These are phyloP conservation scores for Daedaleopsis nitida DNA, from an alignment of 768 basidiomycete genomes.

Conservation along the genomic window DNA sequence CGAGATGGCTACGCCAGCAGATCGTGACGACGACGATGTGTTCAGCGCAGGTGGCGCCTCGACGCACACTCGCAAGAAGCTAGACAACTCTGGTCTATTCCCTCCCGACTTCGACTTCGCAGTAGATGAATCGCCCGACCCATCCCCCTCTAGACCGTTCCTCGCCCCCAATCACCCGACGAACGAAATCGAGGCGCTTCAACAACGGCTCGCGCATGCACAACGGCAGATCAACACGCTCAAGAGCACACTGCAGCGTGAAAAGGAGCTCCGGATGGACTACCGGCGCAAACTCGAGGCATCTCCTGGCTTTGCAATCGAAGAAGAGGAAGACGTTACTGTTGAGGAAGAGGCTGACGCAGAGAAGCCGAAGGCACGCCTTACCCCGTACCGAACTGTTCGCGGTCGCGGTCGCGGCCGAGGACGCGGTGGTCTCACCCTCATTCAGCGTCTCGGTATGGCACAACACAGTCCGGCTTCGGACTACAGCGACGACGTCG, in stretches of 20 bases:
- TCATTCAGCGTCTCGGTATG: conserved; percentile 64
- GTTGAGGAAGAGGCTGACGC: conserved; percentile 24
- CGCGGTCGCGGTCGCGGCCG: conserved; percentile 55
- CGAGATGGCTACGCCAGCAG: conserved; percentile 53
- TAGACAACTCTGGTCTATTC: conserved; percentile 51
- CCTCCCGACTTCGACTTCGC: conserved; percentile 42
- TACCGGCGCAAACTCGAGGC: conserved; percentile 56
- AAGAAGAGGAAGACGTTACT: conserved; percentile 52
- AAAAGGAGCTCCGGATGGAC: conserved; percentile 81
- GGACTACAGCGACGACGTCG: conserved; percentile 45
- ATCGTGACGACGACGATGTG: conserved; percentile 61
- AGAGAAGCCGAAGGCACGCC: conserved; percentile 39
- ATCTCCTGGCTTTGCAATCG: conserved; percentile 41
- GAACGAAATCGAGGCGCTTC: conserved; percentile 80
- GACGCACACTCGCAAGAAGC: conserved; percentile 59
- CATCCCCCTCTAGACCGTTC: conserved; percentile 62
- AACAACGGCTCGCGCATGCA: conserved; percentile 82
- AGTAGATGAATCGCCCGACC: conserved; percentile 58
- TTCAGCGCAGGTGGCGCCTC: conserved; percentile 66
- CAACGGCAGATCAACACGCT: conserved; percentile 85
- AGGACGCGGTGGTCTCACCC: conserved; percentile 55
- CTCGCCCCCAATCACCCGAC: conserved; percentile 72
- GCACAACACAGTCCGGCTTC: conserved; percentile 55
- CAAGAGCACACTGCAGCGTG: conserved; percentile 75
- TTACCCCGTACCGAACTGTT: conserved; percentile 59